Conservation (phyloP, 305 asterid species). For the Galium porrigens region DNA sequence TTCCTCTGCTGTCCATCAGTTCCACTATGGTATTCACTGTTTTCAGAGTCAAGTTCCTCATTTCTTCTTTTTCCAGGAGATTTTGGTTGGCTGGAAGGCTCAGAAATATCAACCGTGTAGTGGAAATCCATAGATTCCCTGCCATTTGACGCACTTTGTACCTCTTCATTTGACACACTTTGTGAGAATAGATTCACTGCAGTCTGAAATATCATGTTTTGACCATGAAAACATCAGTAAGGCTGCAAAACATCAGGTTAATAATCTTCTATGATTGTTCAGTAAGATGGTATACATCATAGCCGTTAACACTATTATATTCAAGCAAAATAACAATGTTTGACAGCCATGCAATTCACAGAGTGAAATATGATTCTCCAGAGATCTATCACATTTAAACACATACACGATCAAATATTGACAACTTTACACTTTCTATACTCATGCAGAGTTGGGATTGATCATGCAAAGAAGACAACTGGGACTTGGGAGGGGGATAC, state of each 20-base stretch:
- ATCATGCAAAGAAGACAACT: background rate
- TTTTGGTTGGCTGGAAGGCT: conserved; percentile 29
- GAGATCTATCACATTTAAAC: background rate
- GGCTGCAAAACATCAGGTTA: background rate
- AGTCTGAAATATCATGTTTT: conserved; percentile 27
- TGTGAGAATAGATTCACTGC: conserved; percentile 27
- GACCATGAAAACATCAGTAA: conserved; percentile 9
- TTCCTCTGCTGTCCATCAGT: conserved; percentile 31
- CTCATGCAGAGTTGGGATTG: background rate
- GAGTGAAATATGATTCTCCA: conserved; percentile 3
- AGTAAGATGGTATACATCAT: background rate
- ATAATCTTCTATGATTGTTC: background rate
- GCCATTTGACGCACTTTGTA: conserved; percentile 4
- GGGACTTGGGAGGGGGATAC: conserved; percentile 8
- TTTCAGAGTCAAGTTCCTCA: conserved; percentile 27
- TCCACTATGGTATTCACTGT: conserved; percentile 28
- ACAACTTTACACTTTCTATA: background rate
- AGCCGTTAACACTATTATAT: background rate
- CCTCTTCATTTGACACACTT: conserved; percentile 33
- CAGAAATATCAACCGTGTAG: conserved; percentile 16
- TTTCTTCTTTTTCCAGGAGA: conserved; percentile 43
- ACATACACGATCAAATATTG: background rate
- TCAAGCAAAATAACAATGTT: background rate
- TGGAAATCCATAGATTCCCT: conserved; percentile 4
- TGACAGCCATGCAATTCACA: background rate